A percentile compares a stretch with the other conserved stretches of the same genome.
Conservation (phyloP, 2,329 filamentous ascomycete species). For the Dothideomycetes sp. region DNA sequence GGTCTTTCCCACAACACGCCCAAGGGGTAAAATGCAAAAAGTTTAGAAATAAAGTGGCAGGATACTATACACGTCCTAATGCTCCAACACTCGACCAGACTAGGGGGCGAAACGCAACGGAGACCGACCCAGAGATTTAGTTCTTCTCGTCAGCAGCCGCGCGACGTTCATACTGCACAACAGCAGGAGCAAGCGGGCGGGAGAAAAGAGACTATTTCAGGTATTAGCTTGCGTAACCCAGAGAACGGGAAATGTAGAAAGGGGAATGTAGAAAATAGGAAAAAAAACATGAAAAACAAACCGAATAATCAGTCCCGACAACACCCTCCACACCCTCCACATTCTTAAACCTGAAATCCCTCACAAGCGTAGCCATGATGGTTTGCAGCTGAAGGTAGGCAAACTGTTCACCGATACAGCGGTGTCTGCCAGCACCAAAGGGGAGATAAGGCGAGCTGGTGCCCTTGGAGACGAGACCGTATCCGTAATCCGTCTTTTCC, state of each 20-base stretch:
- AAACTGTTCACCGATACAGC: slow-evolving; percentile 95
- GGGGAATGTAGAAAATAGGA: not conserved
- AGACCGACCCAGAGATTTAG: not conserved
- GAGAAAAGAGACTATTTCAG: slow-evolving; percentile 29
- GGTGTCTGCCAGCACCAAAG: slow-evolving; percentile 84
- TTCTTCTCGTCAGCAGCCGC: not conserved
- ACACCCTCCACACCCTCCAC: slow-evolving; percentile 58
- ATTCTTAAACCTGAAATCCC: slow-evolving; percentile 70
- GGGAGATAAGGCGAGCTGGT: slow-evolving; percentile 82
- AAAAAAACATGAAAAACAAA: not conserved
- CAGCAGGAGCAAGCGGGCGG: slow-evolving; percentile 32
- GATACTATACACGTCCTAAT: too few species aligned
- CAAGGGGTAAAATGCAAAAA: too few species aligned
- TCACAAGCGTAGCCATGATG: slow-evolving; percentile 66
- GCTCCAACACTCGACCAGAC: too few species aligned
- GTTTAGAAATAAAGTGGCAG: too few species aligned
- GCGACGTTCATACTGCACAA: slow-evolving; percentile 66
- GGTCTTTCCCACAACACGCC: too few species aligned
- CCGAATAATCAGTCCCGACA: slow-evolving; percentile 56
- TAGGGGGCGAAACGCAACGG: too few species aligned
- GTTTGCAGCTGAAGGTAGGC: slow-evolving; percentile 86
- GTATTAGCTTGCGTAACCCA: not conserved
- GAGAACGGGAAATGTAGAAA: too few species aligned
- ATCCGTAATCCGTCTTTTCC: slow-evolving; percentile 83
- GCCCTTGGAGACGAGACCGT: slow-evolving; percentile 85